phyloP scores from a whole-genome alignment of 768 basidiomycete genomes.

The Hemileccinum impolitum region DNA sequence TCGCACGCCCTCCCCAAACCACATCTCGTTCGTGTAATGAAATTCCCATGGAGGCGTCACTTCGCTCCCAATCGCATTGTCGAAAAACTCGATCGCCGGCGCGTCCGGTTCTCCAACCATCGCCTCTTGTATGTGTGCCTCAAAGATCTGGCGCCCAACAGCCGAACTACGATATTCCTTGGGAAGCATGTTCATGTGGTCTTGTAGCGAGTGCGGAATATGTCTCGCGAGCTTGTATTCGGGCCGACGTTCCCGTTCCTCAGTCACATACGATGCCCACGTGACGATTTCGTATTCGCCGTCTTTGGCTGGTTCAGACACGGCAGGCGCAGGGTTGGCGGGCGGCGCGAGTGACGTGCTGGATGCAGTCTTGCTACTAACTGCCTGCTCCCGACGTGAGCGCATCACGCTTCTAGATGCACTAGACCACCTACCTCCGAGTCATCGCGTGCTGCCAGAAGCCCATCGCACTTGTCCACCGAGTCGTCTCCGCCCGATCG shows the following conservation, averaged over 20 bases:
- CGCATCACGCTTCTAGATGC: no score
- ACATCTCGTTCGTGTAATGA: conserved; percentile 79
- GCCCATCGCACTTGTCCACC: conserved; percentile 14
- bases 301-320: not conserved
- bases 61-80: conserved; percentile 66
- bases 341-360: conserved; percentile 9
- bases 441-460: conserved; percentile 5
- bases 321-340: not conserved
- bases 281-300: conserved; percentile 17
- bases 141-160: conserved; percentile 53
- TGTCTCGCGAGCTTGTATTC: conserved; percentile 39
- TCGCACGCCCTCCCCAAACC: conserved; percentile 66
- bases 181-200: conserved; percentile 57
- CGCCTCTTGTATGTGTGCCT: conserved; percentile 62
- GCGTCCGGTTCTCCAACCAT: conserved; percentile 64
- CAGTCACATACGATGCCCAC: conserved; percentile 20
- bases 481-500: conserved; percentile 9
- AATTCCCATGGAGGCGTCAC: conserved; percentile 83
- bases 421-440: conserved; percentile 6
- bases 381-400: conserved; percentile 9
- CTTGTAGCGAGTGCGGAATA: conserved; percentile 62
- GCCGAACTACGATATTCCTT: conserved; percentile 37
- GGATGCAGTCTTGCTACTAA: conserved; percentile 17
- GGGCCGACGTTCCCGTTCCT: conserved; percentile 16
- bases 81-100: conserved; percentile 57